Conservation (phyloP, 164 flowering plant genomes). For the Umbilicus rupestris region DNA sequence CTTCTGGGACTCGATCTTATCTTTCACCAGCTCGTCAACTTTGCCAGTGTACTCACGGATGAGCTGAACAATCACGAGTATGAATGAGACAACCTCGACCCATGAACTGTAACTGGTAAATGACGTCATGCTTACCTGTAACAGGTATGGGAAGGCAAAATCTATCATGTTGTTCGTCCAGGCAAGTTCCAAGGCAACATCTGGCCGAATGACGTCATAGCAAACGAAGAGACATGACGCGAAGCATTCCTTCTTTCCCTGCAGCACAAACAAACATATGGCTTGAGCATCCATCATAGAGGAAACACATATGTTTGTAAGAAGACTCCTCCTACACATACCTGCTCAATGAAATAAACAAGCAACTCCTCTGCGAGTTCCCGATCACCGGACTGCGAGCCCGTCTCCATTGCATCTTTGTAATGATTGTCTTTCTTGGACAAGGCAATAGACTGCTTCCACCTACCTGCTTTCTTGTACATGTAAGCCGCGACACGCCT, state of each 20-base stretch:
- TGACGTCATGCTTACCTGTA: slow-evolving; percentile 49
- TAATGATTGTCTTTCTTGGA: slow-evolving; percentile 95
- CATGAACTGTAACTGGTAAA: not conserved
- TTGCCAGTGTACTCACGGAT: slow-evolving; percentile 89
- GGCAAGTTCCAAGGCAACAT: slow-evolving; percentile 92
- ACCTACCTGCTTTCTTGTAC: slow-evolving; percentile 93
- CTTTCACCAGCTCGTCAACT: slow-evolving; percentile 91
- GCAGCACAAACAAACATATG: slow-evolving; percentile 14
- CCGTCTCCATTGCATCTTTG: slow-evolving; percentile 98
- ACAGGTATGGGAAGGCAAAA: slow-evolving; percentile 88
- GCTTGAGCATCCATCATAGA: not conserved
- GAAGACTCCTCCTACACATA: slow-evolving; percentile 12
- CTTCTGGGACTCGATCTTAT: slow-evolving; percentile 63
- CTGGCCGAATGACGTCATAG: slow-evolving; percentile 83
- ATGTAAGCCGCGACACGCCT: slow-evolving; percentile 97
- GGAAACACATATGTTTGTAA: not conserved
- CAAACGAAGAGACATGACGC: slow-evolving; percentile 93
- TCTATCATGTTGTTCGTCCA: slow-evolving; percentile 96
- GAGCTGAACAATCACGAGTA: slow-evolving; percentile 28
- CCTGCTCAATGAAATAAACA: slow-evolving; percentile 97
- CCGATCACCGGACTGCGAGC: slow-evolving; percentile 93
- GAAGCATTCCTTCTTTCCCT: slow-evolving; percentile 99
- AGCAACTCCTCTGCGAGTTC: slow-evolving; percentile 96
- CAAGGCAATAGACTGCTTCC: slow-evolving; percentile 97
- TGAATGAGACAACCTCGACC: not conserved